phyloP scores from a whole-genome alignment of 176 grass and related monocot genomes.

The Miscanthus lutarioriparius region DNA sequence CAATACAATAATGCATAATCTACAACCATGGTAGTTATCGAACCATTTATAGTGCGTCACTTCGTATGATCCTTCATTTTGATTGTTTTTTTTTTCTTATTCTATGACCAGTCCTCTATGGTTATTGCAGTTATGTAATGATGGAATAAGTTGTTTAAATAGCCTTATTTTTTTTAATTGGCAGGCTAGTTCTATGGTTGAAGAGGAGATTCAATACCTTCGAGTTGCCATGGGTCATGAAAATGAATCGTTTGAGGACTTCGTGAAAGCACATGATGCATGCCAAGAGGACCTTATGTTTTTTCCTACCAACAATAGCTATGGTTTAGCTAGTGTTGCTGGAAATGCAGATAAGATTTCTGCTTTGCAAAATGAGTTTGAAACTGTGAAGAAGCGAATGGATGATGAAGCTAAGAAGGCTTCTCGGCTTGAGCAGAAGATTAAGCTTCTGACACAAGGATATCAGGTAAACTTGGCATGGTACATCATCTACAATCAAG shows the following conservation, averaged over 20 bases:
- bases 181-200: conserved; percentile 75
- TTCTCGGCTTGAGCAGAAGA: conserved; percentile 82
- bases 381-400: conserved; percentile 86
- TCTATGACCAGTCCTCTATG: too few relatives aligned
- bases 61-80: conserved; percentile 1
- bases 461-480: conserved; percentile 64
- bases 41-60: background rate
- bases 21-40: background rate
- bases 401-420: conserved; percentile 92
- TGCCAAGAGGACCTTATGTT: conserved; percentile 95
- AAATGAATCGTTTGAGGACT: conserved; percentile 79
- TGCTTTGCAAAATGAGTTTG: conserved; percentile 82
- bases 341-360: conserved; percentile 74
- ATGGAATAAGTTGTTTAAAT: conserved; percentile 9
- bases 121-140: background rate
- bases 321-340: conserved; percentile 84
- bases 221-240: conserved; percentile 79
- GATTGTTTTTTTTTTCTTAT: background rate
- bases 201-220: conserved; percentile 73
- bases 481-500: background rate
- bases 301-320: conserved; percentile 68
- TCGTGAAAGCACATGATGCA: conserved; percentile 79
- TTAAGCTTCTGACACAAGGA: conserved; percentile 89
- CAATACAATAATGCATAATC: background rate
- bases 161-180: background rate